phyloP scores from a whole-genome alignment of 225 moss, liverwort and hornwort species.

The Anthoceros angustus region DNA sequence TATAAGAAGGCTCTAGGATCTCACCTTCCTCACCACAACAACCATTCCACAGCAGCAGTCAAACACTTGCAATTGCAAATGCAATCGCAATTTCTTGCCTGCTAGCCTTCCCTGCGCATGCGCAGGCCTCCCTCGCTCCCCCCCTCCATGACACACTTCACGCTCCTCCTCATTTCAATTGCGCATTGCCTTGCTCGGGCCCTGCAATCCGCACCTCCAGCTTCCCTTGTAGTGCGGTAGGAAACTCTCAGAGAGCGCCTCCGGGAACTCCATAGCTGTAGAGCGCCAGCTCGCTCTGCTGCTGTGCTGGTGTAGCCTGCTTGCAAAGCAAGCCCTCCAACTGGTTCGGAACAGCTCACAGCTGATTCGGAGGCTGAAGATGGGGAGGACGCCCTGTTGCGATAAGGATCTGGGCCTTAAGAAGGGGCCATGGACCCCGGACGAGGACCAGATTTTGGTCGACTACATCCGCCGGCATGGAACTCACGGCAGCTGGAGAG shows the following conservation, averaged over 20 bases:
- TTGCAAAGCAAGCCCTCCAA: no score
- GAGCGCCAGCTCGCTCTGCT: no score
- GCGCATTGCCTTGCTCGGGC: no score
- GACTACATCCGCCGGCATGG: background rate
- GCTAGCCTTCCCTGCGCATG: background rate
- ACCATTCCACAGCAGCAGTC: background rate
- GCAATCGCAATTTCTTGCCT: background rate
- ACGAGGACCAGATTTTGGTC: conserved; percentile 2
- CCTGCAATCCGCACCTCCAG: no score
- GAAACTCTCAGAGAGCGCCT: no score
- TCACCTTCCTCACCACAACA: background rate
- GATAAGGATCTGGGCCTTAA: background rate
- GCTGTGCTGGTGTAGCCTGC: background rate
- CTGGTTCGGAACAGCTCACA: background rate
- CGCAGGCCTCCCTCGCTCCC: background rate
- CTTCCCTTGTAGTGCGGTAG: no score
- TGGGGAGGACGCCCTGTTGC: conserved; percentile 3
- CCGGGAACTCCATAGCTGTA: no score
- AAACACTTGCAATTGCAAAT: background rate
- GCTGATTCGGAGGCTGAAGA: background rate
- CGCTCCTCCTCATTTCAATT: no score
- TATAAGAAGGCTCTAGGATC: background rate
- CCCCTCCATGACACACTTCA: no score
- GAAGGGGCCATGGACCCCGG: conserved; percentile 6
- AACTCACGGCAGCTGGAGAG: conserved; percentile 1